phyloP scores from a whole-genome alignment of 345 rosid species.

The Combretum micranthum region DNA sequence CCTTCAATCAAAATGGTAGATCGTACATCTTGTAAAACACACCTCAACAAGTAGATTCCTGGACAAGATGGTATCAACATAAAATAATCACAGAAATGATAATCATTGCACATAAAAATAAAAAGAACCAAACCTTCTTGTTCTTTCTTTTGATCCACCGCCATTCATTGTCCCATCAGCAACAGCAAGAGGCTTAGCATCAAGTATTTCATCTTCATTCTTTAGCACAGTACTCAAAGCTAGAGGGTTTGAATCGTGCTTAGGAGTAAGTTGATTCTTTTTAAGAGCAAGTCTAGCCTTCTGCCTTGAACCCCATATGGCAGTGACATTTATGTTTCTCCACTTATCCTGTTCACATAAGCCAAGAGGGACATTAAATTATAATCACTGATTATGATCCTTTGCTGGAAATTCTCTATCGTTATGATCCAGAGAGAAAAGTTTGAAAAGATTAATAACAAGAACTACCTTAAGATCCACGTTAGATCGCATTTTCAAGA shows the following conservation, averaged over 20 bases:
- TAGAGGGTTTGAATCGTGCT: constrained; percentile 38
- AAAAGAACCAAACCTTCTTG: constrained; percentile 46
- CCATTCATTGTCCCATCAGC: constrained; percentile 28
- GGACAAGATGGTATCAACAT: constrained; percentile 4
- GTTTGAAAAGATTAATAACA: not conserved
- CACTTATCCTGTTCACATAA: constrained; percentile 75
- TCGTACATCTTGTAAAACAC: too few species aligned
- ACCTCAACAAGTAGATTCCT: constrained; percentile 3
- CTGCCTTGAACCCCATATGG: constrained; percentile 80
- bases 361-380: constrained; percentile 5
- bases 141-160: constrained; percentile 46
- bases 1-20: too few species aligned
- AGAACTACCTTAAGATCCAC: constrained; percentile 87
- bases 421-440: not conserved
- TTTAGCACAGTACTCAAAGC: constrained; percentile 26
- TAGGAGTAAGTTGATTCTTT: constrained; percentile 35
- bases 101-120: not conserved
- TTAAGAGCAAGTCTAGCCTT: constrained; percentile 78
- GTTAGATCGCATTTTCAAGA: constrained; percentile 78
- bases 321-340: constrained; percentile 97
- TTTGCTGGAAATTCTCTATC: not conserved
- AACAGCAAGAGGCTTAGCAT: constrained; percentile 52
- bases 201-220: constrained; percentile 44
- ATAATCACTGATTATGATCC: not conserved
- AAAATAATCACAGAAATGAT: not conserved